Conservation (phyloP, 805 yeast genomes). For the Sugiyamaella americana region DNA sequence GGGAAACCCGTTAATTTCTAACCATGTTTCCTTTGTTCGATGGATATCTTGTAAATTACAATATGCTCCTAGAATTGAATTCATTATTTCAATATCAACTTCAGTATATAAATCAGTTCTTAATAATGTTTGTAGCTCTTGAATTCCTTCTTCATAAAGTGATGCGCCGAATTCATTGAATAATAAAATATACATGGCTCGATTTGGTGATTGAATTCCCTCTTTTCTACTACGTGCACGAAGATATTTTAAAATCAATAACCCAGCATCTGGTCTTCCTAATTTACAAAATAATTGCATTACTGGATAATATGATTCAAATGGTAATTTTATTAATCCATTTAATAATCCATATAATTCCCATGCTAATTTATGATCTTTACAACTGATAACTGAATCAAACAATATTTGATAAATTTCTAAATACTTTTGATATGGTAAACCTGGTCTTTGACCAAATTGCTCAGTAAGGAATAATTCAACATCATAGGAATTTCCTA, state of each 20-base stretch:
- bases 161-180: conserved; percentile 56
- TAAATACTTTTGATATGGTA: conserved; percentile 29
- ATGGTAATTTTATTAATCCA: conserved; percentile 50
- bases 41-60: conserved; percentile 44
- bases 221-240: conserved; percentile 49
- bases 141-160: conserved; percentile 58
- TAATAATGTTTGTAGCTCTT: conserved; percentile 54
- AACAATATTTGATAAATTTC: conserved; percentile 40
- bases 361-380: conserved; percentile 45
- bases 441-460: conserved; percentile 30
- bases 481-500: conserved; percentile 37
- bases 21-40: conserved; percentile 44
- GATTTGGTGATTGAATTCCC: conserved; percentile 45
- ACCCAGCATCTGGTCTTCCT: conserved; percentile 55
- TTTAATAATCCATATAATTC: conserved; percentile 52
- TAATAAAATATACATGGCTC: conserved; percentile 53
- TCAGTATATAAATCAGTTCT: conserved; percentile 56
- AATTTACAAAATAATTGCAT: conserved; percentile 49
- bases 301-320: conserved; percentile 51
- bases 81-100: conserved; percentile 52
- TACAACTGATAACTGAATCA: conserved; percentile 38
- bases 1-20: conserved; percentile 50
- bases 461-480: conserved; percentile 38
- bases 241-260: conserved; percentile 55
- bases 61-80: conserved; percentile 60